phyloP scores from a whole-genome alignment of 2,329 filamentous ascomycete genomes.

The Monosporascus sp. region DNA sequence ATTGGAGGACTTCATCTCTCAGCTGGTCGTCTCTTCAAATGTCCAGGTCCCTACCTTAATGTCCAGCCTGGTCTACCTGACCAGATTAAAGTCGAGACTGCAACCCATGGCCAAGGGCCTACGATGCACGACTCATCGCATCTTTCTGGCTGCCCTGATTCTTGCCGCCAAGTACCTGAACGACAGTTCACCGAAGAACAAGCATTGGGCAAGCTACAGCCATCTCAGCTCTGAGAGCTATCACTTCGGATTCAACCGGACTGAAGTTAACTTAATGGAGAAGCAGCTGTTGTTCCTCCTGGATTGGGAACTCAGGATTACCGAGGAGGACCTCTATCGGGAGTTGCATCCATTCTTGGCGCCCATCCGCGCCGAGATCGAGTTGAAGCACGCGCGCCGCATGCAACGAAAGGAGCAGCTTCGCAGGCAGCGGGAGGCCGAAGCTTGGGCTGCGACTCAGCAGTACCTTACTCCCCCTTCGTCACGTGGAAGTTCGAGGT shows the following conservation, averaged over 20 bases:
- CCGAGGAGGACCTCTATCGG: conserved; percentile 75
- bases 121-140: conserved; percentile 92
- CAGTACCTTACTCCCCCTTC: conserved; percentile 41
- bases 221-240: conserved; percentile 59
- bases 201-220: conserved; percentile 97
- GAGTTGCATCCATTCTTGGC: conserved; percentile 85
- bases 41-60: conserved; percentile 97
- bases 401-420: conserved; percentile 35
- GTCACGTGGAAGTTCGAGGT: conserved; percentile 35
- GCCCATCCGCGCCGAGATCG: conserved; percentile 65
- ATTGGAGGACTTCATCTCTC: conserved; percentile 85
- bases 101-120: conserved; percentile 95
- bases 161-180: conserved; percentile 95
- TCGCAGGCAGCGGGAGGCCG: conserved; percentile 39
- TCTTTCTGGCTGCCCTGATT: conserved; percentile 87
- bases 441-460: conserved; percentile 28
- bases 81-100: conserved; percentile 74
- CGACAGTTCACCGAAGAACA: conserved; percentile 98
- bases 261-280: conserved; percentile 99
- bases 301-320: conserved; percentile 89
- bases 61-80: conserved; percentile 92
- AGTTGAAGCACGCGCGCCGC: conserved; percentile 45
- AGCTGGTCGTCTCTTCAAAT: conserved; percentile 85
- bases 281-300: conserved; percentile 93
- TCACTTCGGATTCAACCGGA: conserved; percentile 85